Conservation (phyloP, 2,329 filamentous ascomycete species). For the Penicillium decumbens region DNA sequence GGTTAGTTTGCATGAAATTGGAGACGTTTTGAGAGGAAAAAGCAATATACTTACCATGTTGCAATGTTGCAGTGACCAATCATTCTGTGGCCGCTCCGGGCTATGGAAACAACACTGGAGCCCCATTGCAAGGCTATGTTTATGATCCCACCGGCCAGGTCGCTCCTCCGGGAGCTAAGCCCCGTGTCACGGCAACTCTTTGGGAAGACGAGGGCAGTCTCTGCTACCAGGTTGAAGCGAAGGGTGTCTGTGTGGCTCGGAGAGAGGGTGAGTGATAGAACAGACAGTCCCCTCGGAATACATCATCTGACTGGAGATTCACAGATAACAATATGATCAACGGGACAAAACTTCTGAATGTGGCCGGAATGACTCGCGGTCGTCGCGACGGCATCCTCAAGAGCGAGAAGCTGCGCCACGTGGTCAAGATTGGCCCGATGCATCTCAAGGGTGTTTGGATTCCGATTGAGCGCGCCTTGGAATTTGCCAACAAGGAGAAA, state of each 20-base stretch:
- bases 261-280: conserved; percentile 65
- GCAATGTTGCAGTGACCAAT: conserved; percentile 36
- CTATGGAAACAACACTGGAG: conserved; percentile 38
- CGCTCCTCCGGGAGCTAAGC: conserved; percentile 91
- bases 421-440: conserved; percentile 99
- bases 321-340: conserved; percentile 99
- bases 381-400: conserved; percentile 94
- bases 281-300: neutral
- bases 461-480: conserved; percentile 91
- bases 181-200: conserved; percentile 87
- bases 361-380: conserved; percentile 95
- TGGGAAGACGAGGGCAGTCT: conserved; percentile 98
- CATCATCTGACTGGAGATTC: neutral
- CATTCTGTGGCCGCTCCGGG: conserved; percentile 32
- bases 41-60: neutral
- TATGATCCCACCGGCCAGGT: conserved; percentile 91
- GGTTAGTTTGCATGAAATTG: conserved; percentile 29
- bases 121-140: conserved; percentile 45
- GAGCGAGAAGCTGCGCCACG: conserved; percentile 93
- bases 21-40: neutral
- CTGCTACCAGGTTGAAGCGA: conserved; percentile 95
- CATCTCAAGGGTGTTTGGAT: conserved; percentile 99
- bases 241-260: conserved; percentile 90
- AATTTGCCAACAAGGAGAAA: conserved; percentile 99
- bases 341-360: conserved; percentile 92